Percentiles rank a stretch among this genome's conserved stretches.
These are phyloP conservation scores for Pseudogymnoascus sp. DNA, from an alignment of 2,329 filamentous ascomycete genomes.

Conservation along the genomic window DNA sequence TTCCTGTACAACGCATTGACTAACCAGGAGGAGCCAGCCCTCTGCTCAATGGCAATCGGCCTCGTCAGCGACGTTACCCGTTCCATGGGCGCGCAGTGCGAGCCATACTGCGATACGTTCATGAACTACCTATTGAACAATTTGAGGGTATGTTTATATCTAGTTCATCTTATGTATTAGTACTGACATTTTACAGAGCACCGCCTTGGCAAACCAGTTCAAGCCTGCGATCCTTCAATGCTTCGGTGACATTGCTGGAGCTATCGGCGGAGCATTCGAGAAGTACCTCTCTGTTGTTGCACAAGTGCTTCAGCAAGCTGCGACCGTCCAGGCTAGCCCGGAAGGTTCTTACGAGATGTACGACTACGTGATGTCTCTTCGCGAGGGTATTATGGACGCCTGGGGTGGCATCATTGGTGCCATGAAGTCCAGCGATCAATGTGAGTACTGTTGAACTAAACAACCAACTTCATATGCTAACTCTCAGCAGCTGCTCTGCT, in stretches of 20 bases:
- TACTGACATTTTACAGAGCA: conserved; percentile 47
- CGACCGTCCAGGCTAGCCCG: conserved; percentile 65
- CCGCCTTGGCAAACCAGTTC: conserved; percentile 85
- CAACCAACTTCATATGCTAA: conserved; percentile 23
- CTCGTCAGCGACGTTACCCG: conserved; percentile 94
- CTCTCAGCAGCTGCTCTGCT: conserved; percentile 52
- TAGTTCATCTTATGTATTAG: conserved; percentile 17
- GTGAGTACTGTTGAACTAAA: conserved; percentile 37
- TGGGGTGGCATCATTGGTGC: conserved; percentile 96
- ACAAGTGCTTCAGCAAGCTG: conserved; percentile 87
- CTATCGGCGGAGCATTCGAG: conserved; percentile 86
- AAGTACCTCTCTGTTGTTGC: conserved; percentile 87
- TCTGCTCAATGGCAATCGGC: conserved; percentile 96
- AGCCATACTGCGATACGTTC: conserved; percentile 92
- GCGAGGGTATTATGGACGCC: conserved; percentile 97
- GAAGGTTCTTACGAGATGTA: conserved; percentile 91
- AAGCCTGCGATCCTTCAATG: conserved; percentile 97
- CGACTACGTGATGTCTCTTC: conserved; percentile 88
- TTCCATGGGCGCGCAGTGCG: conserved; percentile 79
- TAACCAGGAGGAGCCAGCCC: conserved; percentile 88
- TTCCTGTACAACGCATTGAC: conserved; percentile 89
- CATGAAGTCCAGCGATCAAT: conserved; percentile 75
- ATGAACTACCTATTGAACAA: conserved; percentile 98
- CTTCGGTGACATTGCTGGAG: conserved; percentile 94
- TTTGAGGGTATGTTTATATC: conserved; percentile 53